Conservation (phyloP, 352 stramenopile species). For the Plasmopara muralis region DNA sequence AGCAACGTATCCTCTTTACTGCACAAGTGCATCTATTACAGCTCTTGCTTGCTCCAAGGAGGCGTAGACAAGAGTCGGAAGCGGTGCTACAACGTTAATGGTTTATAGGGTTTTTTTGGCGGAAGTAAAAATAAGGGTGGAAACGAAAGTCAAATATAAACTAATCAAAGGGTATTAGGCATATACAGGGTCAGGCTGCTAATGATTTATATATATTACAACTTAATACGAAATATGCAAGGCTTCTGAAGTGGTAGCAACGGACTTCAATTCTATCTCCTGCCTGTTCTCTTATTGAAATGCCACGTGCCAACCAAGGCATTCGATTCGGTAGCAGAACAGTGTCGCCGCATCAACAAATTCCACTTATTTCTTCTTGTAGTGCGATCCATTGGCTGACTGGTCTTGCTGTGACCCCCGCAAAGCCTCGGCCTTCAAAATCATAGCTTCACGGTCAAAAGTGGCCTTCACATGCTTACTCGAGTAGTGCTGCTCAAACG, state of each 20-base stretch:
- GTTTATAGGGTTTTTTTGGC: no score
- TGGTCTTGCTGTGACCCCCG: slow-evolving; percentile 30
- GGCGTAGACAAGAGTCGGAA: no score
- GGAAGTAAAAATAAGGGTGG: no score
- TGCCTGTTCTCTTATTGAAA: neutral
- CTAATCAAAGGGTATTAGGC: no score
- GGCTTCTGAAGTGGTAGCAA: neutral
- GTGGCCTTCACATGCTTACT: slow-evolving; percentile 53
- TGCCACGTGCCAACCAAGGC: neutral
- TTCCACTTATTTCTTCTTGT: slow-evolving; percentile 36
- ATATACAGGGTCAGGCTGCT: no score
- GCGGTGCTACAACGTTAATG: no score
- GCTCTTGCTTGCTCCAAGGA: no score
- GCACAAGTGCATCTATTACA: no score
- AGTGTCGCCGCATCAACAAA: neutral
- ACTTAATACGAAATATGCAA: neutral
- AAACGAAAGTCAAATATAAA: neutral
- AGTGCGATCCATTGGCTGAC: slow-evolving; percentile 37
- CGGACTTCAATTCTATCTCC: neutral
- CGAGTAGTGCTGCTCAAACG: slow-evolving; percentile 46
- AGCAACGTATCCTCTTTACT: no score
- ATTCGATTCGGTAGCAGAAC: neutral
- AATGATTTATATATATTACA: neutral
- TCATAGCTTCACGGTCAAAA: slow-evolving; percentile 47
- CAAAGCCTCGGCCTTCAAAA: slow-evolving; percentile 43